Conservation (phyloP, 73 alveolate species). For the Vitrella brassicaformis region DNA sequence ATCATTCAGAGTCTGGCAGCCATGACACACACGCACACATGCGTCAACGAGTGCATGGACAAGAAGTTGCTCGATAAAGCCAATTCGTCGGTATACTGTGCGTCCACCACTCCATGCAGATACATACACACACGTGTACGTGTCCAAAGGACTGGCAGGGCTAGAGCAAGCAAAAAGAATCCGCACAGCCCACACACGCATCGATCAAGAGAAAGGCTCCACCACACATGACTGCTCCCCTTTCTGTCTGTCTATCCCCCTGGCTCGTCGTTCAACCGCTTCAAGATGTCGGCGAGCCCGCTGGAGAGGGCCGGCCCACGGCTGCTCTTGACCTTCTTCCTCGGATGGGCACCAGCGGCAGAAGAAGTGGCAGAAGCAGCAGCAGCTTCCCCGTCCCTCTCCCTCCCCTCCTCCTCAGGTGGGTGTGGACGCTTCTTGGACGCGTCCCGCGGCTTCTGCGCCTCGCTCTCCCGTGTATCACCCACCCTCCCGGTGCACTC, state of each 20-base stretch:
- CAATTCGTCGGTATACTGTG: background rate
- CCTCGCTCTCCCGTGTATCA: background rate
- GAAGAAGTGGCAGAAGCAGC: background rate
- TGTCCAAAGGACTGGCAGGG: background rate
- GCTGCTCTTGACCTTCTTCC: background rate
- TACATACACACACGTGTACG: background rate
- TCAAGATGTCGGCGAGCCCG: background rate
- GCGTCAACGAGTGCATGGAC: background rate
- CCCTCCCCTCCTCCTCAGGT: background rate
- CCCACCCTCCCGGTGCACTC: background rate
- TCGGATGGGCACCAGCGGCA: no score
- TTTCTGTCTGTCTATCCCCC: background rate
- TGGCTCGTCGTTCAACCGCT: background rate
- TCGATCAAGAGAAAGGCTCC: background rate
- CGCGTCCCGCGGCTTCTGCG: background rate
- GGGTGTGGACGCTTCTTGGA: background rate
- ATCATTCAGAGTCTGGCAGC: slow-evolving; percentile 92
- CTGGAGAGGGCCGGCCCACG: background rate
- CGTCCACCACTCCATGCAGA: background rate
- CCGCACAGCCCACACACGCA: background rate
- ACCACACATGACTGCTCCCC: no score
- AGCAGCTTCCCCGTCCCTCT: background rate
- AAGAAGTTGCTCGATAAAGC: background rate
- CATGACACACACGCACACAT: no score
- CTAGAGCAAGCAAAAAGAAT: background rate